These are phyloP conservation scores for Aureobasidium zeae DNA, from an alignment of 2,329 filamentous ascomycete species.

Conservation along the genomic window DNA sequence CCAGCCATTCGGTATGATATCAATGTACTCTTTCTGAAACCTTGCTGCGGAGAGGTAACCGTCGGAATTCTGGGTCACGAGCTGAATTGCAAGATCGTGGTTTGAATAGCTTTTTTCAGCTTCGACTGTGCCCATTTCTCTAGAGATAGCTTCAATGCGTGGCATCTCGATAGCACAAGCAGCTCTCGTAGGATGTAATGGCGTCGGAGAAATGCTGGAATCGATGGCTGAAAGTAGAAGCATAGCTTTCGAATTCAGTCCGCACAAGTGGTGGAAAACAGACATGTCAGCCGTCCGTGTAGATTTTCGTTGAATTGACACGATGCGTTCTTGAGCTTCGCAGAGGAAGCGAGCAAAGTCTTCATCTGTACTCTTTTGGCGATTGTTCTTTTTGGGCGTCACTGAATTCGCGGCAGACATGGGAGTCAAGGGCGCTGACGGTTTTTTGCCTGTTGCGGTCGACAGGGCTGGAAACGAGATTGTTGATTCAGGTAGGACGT, in stretches of 20 bases:
- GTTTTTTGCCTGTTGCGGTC: not conserved
- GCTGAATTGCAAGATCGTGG: not conserved
- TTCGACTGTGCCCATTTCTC: conserved; percentile 7
- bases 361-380: conserved; percentile 16
- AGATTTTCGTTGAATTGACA: conserved; percentile 50
- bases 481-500: conserved; percentile 83
- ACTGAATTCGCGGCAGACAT: not conserved
- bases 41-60: conserved; percentile 27
- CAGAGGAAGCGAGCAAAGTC: conserved; percentile 52
- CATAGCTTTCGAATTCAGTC: conserved; percentile 30
- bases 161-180: conserved; percentile 28
- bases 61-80: not conserved
- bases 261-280: conserved; percentile 45
- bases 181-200: conserved; percentile 32
- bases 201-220: conserved; percentile 23
- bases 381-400: conserved; percentile 14
- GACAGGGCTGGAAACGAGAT: conserved; percentile 69
- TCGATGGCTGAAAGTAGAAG: conserved; percentile 33
- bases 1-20: conserved; percentile 77
- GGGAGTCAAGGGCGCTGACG: conserved; percentile 5
- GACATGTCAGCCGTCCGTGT: conserved; percentile 46
- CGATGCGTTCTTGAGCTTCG: conserved; percentile 56
- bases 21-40: conserved; percentile 73
- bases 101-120: not conserved
- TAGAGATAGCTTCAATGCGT: conserved; percentile 10